These are phyloP conservation scores for Xerocomus brunneocitrinus DNA, from an alignment of 768 basidiomycete species.

Conservation along the genomic window DNA sequence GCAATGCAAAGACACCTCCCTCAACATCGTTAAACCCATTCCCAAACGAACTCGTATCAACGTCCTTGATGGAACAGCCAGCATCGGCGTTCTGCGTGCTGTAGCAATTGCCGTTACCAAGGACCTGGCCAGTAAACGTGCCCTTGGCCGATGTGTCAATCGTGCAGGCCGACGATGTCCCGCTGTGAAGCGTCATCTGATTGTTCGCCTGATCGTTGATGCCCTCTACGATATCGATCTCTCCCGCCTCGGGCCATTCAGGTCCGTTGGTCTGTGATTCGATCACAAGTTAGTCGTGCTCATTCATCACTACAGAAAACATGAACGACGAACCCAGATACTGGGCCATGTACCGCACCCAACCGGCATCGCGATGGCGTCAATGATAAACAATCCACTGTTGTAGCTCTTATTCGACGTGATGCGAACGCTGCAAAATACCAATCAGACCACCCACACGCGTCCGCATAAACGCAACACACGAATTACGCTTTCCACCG, in stretches of 20 bases:
- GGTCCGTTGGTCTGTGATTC: slow-evolving; percentile 41
- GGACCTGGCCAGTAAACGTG: slow-evolving; percentile 20
- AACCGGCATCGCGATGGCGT: slow-evolving; percentile 62
- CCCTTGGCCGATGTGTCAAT: slow-evolving; percentile 14
- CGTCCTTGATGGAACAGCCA: slow-evolving; percentile 48
- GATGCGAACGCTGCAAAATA: slow-evolving; percentile 54
- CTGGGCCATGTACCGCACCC: slow-evolving; percentile 64
- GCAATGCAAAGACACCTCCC: slow-evolving; percentile 55
- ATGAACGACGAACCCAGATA: slow-evolving; percentile 39
- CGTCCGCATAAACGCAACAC: background rate
- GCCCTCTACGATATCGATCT: slow-evolving; percentile 75
- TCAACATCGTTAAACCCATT: slow-evolving; percentile 27
- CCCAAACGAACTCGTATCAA: slow-evolving; percentile 38
- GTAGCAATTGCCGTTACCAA: slow-evolving; percentile 32
- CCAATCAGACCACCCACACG: background rate
- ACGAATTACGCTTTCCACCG: slow-evolving; percentile 53
- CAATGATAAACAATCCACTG: slow-evolving; percentile 68
- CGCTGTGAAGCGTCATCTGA: slow-evolving; percentile 63
- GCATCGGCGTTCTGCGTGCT: slow-evolving; percentile 38
- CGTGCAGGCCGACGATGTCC: slow-evolving; percentile 32
- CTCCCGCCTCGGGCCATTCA: slow-evolving; percentile 50
- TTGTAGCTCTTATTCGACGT: slow-evolving; percentile 53
- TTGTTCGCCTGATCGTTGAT: slow-evolving; percentile 56
- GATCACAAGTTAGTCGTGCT: background rate
- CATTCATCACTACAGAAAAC: background rate